phyloP scores from a whole-genome alignment of 2,329 filamentous ascomycete species.

The Raffaelea arxii region DNA sequence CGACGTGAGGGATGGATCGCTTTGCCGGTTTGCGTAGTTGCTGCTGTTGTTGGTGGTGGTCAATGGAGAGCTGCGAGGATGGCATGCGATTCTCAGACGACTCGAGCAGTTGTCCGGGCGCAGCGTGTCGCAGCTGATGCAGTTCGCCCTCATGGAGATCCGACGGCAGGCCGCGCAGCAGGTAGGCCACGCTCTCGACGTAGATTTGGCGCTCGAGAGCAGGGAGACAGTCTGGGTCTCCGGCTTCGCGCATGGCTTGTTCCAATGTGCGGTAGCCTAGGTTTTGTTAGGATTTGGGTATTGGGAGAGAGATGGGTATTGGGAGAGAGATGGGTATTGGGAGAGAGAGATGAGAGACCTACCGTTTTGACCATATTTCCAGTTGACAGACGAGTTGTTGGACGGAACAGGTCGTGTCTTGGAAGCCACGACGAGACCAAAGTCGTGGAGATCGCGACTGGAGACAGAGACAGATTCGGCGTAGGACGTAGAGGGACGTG shows the following conservation, averaged over 20 bases:
- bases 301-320: background rate
- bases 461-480: background rate
- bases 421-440: conserved; percentile 6
- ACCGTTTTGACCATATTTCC: conserved; percentile 14
- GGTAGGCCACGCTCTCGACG: conserved; percentile 52
- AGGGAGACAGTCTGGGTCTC: conserved; percentile 12
- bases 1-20: conserved; percentile 10
- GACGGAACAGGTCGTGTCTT: background rate
- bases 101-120: conserved; percentile 30
- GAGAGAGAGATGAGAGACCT: background rate
- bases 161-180: conserved; percentile 51
- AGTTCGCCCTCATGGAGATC: conserved; percentile 47
- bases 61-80: background rate
- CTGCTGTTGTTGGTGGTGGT: conserved; percentile 7
- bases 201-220: conserved; percentile 52
- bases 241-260: conserved; percentile 10
- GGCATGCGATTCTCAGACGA: conserved; percentile 2
- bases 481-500: conserved; percentile 6
- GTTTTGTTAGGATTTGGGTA: background rate
- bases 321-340: no score
- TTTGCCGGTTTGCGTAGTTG: background rate
- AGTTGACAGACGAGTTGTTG: conserved; percentile 12
- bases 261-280: conserved; percentile 11
- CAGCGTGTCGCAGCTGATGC: conserved; percentile 37
- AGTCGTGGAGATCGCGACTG: conserved; percentile 1